Base-by-base conservation (phyloP, 495 filamentous ascomycete genomes). In the Aspergillus panamensis region DNA sequence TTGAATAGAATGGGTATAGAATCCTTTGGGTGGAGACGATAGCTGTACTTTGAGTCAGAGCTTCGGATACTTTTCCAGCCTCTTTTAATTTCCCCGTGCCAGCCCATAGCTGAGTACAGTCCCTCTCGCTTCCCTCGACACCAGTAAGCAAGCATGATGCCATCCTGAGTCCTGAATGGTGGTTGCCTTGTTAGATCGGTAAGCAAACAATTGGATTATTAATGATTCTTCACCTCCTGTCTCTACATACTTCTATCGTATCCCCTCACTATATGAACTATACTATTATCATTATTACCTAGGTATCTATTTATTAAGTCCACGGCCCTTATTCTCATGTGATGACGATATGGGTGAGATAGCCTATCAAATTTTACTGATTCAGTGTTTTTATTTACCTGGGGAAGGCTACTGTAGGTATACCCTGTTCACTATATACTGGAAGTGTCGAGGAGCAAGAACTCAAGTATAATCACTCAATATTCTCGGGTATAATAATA, bases 31-130 rank as follows among this genome's bases (percentile, higher is more conserved):
- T 6, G 14, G 14, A 12, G 35, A 39, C 25, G 25, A 25, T 25
- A 5, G 25, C 25, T 25, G 25, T 25, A 25, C 25, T 25, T 25
- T 25, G 25, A 25, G 10, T 39, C 8, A 39, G 33, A 19, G 17
- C n/a, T 45, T 45, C 42, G 42, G 42, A 45, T n/a, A 45, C 42
- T 45, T 45, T 45, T 12, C 16, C 17, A 45, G 42, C 35, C 8
- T 8, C 8, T 39, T n/a, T 25, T 25, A 2, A 2, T 25, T 25
- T 2, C 25, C 25, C 25, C 5, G 25, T 25, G 25, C 25, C 2
- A 25, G 2, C n/a, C n/a, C n/a, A n/a, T n/a, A n/a, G n/a, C n/a
- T n/a, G n/a, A n/a, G n/a, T n/a, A n/a, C n/a, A n/a, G 25, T 5
- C 35, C 35, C 35, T 13, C 14, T 10, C 14, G 35, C 35, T 39